phyloP scores from a whole-genome alignment of 1,139 yeast species.

The Yamadazyma atlantica region DNA sequence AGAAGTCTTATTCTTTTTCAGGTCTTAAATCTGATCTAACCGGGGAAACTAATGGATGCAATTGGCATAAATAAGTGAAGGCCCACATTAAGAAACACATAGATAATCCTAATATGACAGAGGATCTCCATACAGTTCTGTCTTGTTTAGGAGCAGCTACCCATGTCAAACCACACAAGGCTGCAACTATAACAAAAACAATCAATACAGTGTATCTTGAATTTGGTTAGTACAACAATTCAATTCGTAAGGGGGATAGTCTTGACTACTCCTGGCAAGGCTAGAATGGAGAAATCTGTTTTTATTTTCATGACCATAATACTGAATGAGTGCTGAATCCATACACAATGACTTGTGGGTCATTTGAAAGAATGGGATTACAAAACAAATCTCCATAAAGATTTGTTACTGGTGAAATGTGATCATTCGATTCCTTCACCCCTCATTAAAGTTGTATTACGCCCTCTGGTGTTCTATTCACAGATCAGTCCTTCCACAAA shows the following conservation, averaged over 20 bases:
- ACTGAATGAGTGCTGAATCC: too few species aligned
- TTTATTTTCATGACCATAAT: too few species aligned
- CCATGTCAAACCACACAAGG: conserved; percentile 63
- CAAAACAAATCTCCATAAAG: neutral
- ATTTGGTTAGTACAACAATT: neutral
- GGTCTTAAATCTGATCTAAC: conserved; percentile 79
- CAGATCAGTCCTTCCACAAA: too few species aligned
- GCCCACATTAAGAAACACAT: conserved; percentile 98
- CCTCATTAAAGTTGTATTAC: too few species aligned
- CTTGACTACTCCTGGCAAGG: too few species aligned
- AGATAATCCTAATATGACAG: conserved; percentile 74
- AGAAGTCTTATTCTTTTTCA: conserved; percentile 30
- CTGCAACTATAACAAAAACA: conserved; percentile 61
- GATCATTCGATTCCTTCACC: neutral
- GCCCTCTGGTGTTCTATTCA: too few species aligned
- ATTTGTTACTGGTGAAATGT: too few species aligned
- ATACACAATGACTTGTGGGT: too few species aligned
- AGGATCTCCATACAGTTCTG: conserved; percentile 84
- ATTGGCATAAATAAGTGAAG: conserved; percentile 74
- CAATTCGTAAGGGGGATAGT: too few species aligned
- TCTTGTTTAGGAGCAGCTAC: conserved; percentile 60
- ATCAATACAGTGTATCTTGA: conserved; percentile 67
- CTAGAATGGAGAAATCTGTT: too few species aligned
- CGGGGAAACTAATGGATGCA: conserved; percentile 81
- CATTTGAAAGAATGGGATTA: neutral